A percentile compares a stretch with the other conserved stretches of the same genome.
phyloP scores from a whole-genome alignment of 2,329 filamentous ascomycete species.

The Thelonectria rubi region DNA sequence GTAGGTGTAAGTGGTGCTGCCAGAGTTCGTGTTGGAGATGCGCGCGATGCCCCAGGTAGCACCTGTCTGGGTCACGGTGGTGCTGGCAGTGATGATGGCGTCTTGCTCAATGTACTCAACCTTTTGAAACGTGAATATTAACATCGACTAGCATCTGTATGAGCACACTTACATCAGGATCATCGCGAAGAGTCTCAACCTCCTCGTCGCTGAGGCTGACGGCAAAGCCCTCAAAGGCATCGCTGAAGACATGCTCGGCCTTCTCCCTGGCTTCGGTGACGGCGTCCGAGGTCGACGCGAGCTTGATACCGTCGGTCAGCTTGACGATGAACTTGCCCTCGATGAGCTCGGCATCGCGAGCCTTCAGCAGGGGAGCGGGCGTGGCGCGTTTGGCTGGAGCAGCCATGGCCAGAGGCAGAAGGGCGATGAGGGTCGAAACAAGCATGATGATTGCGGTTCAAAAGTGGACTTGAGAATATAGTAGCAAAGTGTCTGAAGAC shows the following conservation, averaged over 20 bases:
- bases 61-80: constrained; percentile 44
- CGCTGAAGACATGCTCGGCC: constrained; percentile 44
- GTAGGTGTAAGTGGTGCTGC: constrained; percentile 49
- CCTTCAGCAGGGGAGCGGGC: constrained; percentile 48
- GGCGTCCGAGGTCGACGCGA: constrained; percentile 37
- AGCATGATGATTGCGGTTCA: constrained; percentile 42
- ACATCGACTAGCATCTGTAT: neutral
- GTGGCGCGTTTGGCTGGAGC: constrained; percentile 45
- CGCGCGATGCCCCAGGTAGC: constrained; percentile 53
- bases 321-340: constrained; percentile 52
- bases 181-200: constrained; percentile 38
- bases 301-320: constrained; percentile 42
- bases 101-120: constrained; percentile 54
- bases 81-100: constrained; percentile 42
- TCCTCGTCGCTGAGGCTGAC: constrained; percentile 40
- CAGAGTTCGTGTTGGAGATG: constrained; percentile 47
- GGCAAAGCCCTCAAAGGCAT: constrained; percentile 42
- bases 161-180: constrained; percentile 37
- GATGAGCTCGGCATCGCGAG: constrained; percentile 44
- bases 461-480: neutral
- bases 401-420: constrained; percentile 46
- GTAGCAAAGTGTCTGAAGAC: neutral
- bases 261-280: constrained; percentile 44
- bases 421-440: constrained; percentile 45
- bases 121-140: constrained; percentile 17